These are phyloP conservation scores for Fennellomyces sp. DNA, from an alignment of 371 early-diverging fungal species.

Conservation along the genomic window DNA sequence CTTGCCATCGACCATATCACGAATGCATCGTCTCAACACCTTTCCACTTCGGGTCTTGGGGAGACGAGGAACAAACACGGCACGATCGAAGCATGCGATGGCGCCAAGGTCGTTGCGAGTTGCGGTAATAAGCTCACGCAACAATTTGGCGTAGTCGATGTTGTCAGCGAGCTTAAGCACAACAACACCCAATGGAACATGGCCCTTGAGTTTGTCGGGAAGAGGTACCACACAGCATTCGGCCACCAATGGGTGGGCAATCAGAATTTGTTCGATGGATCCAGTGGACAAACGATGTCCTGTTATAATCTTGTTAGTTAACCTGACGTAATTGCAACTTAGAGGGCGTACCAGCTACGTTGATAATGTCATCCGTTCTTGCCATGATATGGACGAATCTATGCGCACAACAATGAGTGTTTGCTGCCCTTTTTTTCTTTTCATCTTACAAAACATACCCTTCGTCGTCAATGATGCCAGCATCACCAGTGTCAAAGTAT, in stretches of 20 bases:
- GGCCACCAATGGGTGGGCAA: slow-evolving; percentile 70
- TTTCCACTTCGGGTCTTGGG: slow-evolving; percentile 96
- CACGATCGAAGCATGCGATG: slow-evolving; percentile 74
- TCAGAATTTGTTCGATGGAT: slow-evolving; percentile 84
- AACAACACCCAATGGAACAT: slow-evolving; percentile 66
- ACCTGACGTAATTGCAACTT: too few relatives aligned
- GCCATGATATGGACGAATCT: slow-evolving; percentile 78
- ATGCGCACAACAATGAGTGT: too few relatives aligned
- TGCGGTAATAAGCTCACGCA: slow-evolving; percentile 48
- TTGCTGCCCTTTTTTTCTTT: neutral
- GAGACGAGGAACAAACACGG: slow-evolving; percentile 70
- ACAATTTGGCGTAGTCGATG: slow-evolving; percentile 29
- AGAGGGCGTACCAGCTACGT: slow-evolving; percentile 64
- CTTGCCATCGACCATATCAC: slow-evolving; percentile 73
- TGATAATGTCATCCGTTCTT: slow-evolving; percentile 93
- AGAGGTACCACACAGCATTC: slow-evolving; percentile 79
- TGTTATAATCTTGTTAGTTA: neutral
- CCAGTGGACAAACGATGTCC: slow-evolving; percentile 36
- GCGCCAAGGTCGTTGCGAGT: slow-evolving; percentile 73
- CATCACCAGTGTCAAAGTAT: slow-evolving; percentile 86
- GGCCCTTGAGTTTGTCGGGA: slow-evolving; percentile 70
- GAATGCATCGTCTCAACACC: slow-evolving; percentile 81
- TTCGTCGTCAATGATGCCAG: slow-evolving; percentile 77
- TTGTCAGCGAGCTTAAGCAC: slow-evolving; percentile 50
- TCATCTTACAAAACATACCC: slow-evolving; percentile 38